Percentiles rank a stretch among this genome's conserved stretches.
Conservation (phyloP, 169 alveolate species). For the Eimeria maxima region DNA sequence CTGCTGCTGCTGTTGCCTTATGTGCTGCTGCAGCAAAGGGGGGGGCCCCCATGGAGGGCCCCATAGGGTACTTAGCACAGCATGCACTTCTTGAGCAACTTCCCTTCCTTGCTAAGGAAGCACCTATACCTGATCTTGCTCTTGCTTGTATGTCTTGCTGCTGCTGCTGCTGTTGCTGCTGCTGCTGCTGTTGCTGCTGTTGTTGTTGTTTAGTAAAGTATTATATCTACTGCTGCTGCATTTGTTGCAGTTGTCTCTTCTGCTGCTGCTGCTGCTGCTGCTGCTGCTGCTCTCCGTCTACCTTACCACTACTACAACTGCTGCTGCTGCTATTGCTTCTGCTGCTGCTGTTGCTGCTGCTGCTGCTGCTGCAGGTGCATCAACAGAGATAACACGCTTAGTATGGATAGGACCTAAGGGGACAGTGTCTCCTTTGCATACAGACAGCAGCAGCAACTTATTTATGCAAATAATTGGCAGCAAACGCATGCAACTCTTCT, state of each 20-base stretch:
- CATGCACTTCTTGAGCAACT: constrained; percentile 80
- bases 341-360: constrained; percentile 53
- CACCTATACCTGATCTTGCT: constrained; percentile 73
- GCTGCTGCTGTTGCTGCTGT: background rate
- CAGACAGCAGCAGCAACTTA: constrained; percentile 79
- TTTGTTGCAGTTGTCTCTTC: background rate
- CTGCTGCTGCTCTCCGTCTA: background rate
- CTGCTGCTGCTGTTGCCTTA: background rate
- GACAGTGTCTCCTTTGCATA: constrained; percentile 83
- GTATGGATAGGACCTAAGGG: constrained; percentile 84
- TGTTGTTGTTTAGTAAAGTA: background rate
- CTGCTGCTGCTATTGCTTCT: background rate
- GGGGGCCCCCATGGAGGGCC: background rate
- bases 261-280: background rate
- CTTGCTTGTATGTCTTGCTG: constrained; percentile 48
- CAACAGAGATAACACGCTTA: constrained; percentile 32
- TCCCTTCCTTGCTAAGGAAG: constrained; percentile 59
- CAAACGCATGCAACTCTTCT: constrained; percentile 77
- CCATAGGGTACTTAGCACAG: constrained; percentile 78
- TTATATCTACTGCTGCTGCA: background rate
- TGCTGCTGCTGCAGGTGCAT: constrained; percentile 69
- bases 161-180: constrained; percentile 58
- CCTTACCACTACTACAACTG: background rate
- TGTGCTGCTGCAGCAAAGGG: background rate
- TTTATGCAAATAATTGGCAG: constrained; percentile 80